Base-by-base conservation (phyloP, 192 early-diverging fungal genomes). In the Globomyces pollinis-pini region DNA sequence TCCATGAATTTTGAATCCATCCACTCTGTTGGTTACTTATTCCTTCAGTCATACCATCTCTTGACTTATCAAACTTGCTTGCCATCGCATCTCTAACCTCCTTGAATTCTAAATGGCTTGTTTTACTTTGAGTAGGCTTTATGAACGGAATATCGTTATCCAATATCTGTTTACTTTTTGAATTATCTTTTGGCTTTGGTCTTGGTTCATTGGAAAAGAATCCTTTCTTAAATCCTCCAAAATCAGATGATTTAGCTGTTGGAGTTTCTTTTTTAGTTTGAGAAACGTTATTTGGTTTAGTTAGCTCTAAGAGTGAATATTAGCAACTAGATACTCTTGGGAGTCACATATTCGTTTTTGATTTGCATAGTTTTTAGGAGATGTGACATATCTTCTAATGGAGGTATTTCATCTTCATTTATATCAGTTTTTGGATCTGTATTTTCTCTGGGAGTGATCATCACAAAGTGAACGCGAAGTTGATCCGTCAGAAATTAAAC, bases 51-150 rank as follows among this genome's bases (percentile, higher is more conserved):
- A 8, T 58, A 64, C 54, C 60, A 47, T 68, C 43, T 32, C 59
- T 53, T 32, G 63, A 56, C 28, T 58, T 38, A 20, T 49, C 26
- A 15, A 75, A 44, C 38, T 71, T 57, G 13, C 20, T 16, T 54
- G 47, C 51, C 69, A 75, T 71, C 21, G 68, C 66, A 18, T 64
- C 55, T 45, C 71, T 67, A n/a, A 75, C 68, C 56, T 75, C 69
- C n/a, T 57, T 38, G 18, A 75, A 63, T 18, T 57, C 28, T 16
- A 59, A 24, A 21, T 11, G 31, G 21, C 36, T 42, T 3, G 12
- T 31, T 15, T 57, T 21, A 33, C 2, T 57, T 57, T 50, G 24
- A 12, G 13, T 34, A 11, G 38, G 21, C 16, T 52, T 52, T 7
- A 31, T 35, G 20, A 12, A 35, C 3, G 34, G 50, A n/a, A 42